phyloP scores from a whole-genome alignment of 805 yeast genomes.

The Myxozyma vanderwaltii region DNA sequence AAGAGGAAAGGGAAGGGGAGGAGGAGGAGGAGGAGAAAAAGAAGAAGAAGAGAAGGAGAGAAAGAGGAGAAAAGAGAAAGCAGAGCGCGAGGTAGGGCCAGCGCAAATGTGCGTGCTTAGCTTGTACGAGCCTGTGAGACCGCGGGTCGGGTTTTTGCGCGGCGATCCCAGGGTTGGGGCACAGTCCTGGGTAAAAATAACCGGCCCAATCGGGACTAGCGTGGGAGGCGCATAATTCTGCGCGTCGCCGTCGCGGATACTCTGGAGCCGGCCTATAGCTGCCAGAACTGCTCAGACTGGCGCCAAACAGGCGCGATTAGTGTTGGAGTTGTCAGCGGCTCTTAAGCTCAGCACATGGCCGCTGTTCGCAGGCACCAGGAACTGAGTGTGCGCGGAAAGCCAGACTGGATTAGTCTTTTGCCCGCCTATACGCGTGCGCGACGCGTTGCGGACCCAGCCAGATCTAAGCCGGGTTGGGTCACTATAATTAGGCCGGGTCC shows the following conservation, averaged over 20 bases:
- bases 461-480: too few species aligned
- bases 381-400: background rate
- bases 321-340: too few species aligned
- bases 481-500: background rate
- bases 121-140: background rate
- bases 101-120: background rate
- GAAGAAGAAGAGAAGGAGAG: background rate
- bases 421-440: constrained; percentile 1
- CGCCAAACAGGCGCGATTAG: too few species aligned
- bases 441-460: constrained; percentile 3
- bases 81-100: constrained; percentile 5
- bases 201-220: background rate
- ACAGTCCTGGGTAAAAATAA: background rate
- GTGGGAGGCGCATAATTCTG: background rate
- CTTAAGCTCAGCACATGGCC: background rate
- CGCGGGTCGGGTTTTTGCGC: constrained; percentile 9
- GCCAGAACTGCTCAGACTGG: too few species aligned
- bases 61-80: background rate
- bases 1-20: background rate
- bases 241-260: background rate
- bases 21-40: background rate
- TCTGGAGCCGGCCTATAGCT: too few species aligned
- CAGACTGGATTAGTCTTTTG: background rate
- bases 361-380: constrained; percentile 3
- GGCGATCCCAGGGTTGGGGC: constrained; percentile 15